A percentile compares a stretch with the other conserved stretches of the same genome.
Conservation (phyloP, 2,329 filamentous ascomycete genomes). For the Chrysoporthe puriensis region DNA sequence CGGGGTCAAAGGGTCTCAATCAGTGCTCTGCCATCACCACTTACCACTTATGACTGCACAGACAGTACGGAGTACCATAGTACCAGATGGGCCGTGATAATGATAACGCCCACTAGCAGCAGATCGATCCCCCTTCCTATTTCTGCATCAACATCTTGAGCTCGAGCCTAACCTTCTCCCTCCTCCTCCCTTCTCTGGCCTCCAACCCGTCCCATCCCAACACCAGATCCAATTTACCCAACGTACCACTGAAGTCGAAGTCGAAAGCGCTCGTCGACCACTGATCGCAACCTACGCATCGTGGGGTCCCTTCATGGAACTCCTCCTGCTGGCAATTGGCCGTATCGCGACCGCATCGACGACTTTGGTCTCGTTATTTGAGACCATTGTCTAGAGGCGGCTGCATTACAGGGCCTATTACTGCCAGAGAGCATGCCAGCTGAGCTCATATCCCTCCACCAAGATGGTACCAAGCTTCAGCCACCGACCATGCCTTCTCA, state of each 20-base stretch:
- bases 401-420: constrained; percentile 39
- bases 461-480: constrained; percentile 47
- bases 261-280: constrained; percentile 14
- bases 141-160: constrained; percentile 17
- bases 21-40: constrained; percentile 22
- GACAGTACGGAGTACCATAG: constrained; percentile 2
- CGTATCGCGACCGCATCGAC: constrained; percentile 64
- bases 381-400: constrained; percentile 53
- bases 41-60: background rate
- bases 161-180: constrained; percentile 10
- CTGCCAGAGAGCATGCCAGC: constrained; percentile 42
- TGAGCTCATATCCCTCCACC: constrained; percentile 46
- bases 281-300: constrained; percentile 28
- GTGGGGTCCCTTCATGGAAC: constrained; percentile 43
- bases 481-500: constrained; percentile 49
- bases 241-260: constrained; percentile 9
- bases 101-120: constrained; percentile 14
- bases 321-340: constrained; percentile 42
- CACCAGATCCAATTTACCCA: background rate
- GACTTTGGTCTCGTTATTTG: constrained; percentile 55
- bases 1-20: constrained; percentile 7
- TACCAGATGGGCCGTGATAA: constrained; percentile 24
- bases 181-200: constrained; percentile 14
- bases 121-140: constrained; percentile 18
- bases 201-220: constrained; percentile 11